Conservation (phyloP, 768 basidiomycete species). For the Clitopilus hobsonii region DNA sequence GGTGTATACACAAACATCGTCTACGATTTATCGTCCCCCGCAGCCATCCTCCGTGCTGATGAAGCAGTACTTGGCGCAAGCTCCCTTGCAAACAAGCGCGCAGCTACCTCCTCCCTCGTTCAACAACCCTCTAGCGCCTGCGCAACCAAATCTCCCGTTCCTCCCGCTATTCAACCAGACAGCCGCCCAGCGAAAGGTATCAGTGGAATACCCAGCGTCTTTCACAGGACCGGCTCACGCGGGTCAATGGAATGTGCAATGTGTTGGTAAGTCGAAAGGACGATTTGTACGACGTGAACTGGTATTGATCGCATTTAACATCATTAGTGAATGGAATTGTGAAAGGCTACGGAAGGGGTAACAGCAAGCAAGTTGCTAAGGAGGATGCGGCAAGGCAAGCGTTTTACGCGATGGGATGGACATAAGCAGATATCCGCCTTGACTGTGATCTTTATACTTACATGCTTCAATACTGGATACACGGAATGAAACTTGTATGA, state of each 20-base stretch:
- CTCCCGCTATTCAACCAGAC: slow-evolving; percentile 74
- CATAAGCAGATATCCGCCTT: slow-evolving; percentile 21
- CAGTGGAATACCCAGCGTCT: slow-evolving; percentile 53
- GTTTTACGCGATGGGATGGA: slow-evolving; percentile 75
- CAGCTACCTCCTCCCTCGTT: slow-evolving; percentile 15
- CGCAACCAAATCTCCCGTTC: slow-evolving; percentile 60
- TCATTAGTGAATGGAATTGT: slow-evolving; percentile 63
- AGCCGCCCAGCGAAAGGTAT: slow-evolving; percentile 59
- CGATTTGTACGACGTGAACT: slow-evolving; percentile 4
- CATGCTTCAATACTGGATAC: not conserved
- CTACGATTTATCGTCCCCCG: not conserved
- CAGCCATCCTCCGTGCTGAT: not conserved
- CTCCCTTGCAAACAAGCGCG: slow-evolving; percentile 9
- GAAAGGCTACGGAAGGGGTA: slow-evolving; percentile 62
- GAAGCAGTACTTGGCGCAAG: slow-evolving; percentile 3
- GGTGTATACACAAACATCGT: not conserved
- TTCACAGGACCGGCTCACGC: slow-evolving; percentile 67
- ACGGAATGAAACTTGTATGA: no score
- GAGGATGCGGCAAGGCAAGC: slow-evolving; percentile 73
- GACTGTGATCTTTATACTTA: not conserved
- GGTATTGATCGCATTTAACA: slow-evolving; percentile 4
- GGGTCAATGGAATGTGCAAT: slow-evolving; percentile 60
- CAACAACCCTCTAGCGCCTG: slow-evolving; percentile 58
- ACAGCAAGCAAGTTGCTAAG: slow-evolving; percentile 72
- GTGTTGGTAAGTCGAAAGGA: slow-evolving; percentile 53